Percentiles rank a stretch among this genome's conserved stretches.
phyloP scores from a whole-genome alignment of 208 protist species.

The Trypanosomatidae sp. region DNA sequence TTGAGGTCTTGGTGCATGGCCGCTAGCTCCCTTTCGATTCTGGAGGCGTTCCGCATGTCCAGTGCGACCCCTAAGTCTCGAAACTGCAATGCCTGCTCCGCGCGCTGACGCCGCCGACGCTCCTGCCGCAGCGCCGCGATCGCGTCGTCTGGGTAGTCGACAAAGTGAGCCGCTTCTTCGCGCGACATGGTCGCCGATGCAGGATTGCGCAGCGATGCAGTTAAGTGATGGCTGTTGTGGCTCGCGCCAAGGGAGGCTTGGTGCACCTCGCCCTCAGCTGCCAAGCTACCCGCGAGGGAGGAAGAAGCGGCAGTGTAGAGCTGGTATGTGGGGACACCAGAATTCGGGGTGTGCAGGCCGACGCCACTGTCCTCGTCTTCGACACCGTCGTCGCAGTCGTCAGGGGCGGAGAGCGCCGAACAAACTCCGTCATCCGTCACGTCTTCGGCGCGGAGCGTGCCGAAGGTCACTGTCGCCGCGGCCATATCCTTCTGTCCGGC shows the following conservation, averaged over 20 bases:
- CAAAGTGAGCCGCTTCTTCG: slow-evolving; percentile 16
- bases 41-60: slow-evolving; percentile 43
- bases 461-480: background rate
- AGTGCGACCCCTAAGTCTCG: slow-evolving; percentile 44
- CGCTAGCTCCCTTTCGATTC: slow-evolving; percentile 50
- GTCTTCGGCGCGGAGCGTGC: background rate
- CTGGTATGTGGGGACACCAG: slow-evolving; percentile 5
- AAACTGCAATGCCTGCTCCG: slow-evolving; percentile 56
- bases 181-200: slow-evolving; percentile 3
- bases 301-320: slow-evolving; percentile 29
- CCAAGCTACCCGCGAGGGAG: slow-evolving; percentile 6
- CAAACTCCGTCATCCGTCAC: slow-evolving; percentile 38
- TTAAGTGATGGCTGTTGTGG: background rate
- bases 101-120: slow-evolving; percentile 41
- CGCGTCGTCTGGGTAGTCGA: slow-evolving; percentile 23
- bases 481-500: background rate
- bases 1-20: slow-evolving; percentile 68
- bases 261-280: slow-evolving; percentile 6
- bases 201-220: background rate
- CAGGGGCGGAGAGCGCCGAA: slow-evolving; percentile 27
- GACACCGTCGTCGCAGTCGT: slow-evolving; percentile 17
- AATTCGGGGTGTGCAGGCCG: background rate
- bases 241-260: background rate
- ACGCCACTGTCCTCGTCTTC: slow-evolving; percentile 4
- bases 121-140: slow-evolving; percentile 42